Conservation (phyloP, 176 grass and related monocot species). For the Secale cereale region DNA sequence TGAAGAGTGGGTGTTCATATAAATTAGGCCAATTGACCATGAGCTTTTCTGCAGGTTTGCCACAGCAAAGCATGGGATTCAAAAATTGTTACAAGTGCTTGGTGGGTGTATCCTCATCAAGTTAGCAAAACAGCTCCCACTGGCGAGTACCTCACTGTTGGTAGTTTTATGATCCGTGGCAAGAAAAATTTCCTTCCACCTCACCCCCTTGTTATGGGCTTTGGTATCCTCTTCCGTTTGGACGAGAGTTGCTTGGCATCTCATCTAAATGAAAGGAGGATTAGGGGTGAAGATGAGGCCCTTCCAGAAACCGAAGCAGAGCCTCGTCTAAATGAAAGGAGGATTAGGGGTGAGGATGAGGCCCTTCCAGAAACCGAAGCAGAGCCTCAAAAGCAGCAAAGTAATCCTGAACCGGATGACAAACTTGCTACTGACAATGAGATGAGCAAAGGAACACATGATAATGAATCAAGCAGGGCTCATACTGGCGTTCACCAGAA, state of each 20-base stretch:
- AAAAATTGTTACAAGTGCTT: conserved; percentile 96
- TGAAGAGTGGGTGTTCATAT: neutral
- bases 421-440: conserved; percentile 40
- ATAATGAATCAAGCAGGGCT: conserved; percentile 41
- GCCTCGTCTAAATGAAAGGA: conserved; percentile 72
- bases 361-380: conserved; percentile 45
- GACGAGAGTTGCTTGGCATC: conserved; percentile 91
- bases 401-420: conserved; percentile 42
- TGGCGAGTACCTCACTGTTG: conserved; percentile 92
- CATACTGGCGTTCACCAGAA: conserved; percentile 27
- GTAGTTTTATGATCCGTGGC: conserved; percentile 99
- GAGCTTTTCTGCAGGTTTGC: conserved; percentile 64
- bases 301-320: conserved; percentile 47
- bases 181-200: conserved; percentile 95
- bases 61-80: conserved; percentile 96
- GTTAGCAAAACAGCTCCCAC: conserved; percentile 98
- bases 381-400: conserved; percentile 37
- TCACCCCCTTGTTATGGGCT: conserved; percentile 93
- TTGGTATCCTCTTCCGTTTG: conserved; percentile 88
- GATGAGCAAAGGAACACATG: conserved; percentile 28
- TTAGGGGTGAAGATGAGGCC: conserved; percentile 77
- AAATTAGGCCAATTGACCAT: conserved; percentile 2
- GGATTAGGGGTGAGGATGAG: conserved; percentile 80
- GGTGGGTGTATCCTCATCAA: conserved; percentile 99
- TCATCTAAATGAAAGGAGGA: conserved; percentile 89